Percentiles rank a stretch among this genome's conserved stretches.
Conservation (phyloP, 495 filamentous ascomycete genomes). For the Penicillium pulvis region DNA sequence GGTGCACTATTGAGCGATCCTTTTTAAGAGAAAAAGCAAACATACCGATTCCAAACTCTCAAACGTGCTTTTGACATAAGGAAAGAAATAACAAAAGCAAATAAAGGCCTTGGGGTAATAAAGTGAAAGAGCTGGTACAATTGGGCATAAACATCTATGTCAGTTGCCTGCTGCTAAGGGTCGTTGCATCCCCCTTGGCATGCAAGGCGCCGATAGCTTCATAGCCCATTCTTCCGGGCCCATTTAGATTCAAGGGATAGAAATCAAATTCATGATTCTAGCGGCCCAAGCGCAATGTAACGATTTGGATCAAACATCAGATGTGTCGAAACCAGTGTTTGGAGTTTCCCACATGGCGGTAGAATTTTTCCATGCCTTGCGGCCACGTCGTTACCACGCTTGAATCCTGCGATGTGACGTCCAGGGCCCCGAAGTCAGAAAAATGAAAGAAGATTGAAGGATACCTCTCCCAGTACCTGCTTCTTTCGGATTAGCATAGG, state of each 20-base stretch:
- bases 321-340: slow-evolving; percentile 16
- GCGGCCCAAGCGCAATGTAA: slow-evolving; percentile 13
- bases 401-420: slow-evolving; percentile 8
- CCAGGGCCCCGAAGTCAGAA: background rate
- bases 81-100: background rate
- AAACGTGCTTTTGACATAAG: background rate
- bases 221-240: slow-evolving; percentile 21
- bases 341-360: slow-evolving; percentile 21
- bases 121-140: background rate
- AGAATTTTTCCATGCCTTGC: slow-evolving; percentile 26
- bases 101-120: background rate
- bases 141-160: background rate
- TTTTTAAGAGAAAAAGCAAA: slow-evolving; percentile 2
- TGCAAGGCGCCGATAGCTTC: slow-evolving; percentile 31
- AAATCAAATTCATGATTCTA: slow-evolving; percentile 1
- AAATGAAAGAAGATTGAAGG: slow-evolving; percentile 1
- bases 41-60: background rate
- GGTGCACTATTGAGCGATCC: background rate
- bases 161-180: slow-evolving; percentile 16
- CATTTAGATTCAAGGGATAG: slow-evolving; percentile 23
- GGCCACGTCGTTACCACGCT: slow-evolving; percentile 28
- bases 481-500: slow-evolving; percentile 22
- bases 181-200: slow-evolving; percentile 23
- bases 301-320: slow-evolving; percentile 14
- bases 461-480: slow-evolving; percentile 22